Base-by-base conservation (phyloP, 1,284 basidiomycete genomes). In the Boletus sp. region DNA sequence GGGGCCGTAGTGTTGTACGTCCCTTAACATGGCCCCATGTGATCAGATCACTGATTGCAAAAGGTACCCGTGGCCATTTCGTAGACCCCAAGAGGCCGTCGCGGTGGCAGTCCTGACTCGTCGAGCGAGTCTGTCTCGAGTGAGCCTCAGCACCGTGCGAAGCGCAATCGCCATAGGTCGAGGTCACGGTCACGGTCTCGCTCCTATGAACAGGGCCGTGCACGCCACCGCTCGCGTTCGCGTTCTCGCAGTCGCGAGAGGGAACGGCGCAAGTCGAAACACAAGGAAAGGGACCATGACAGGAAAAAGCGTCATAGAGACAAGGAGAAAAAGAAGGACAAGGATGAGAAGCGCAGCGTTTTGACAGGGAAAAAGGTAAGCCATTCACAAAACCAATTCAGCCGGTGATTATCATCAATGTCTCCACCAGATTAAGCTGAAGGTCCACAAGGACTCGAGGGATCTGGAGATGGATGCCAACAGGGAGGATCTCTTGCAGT, bases 401-500 rank as follows among this genome's bases (percentile, higher is more conserved):
- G 4, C 23, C 1, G 37, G n/a, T 9, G 7, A 9, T 40, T 38
- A 21, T 44, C 53, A 48, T 55, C 53, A n/a, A 52, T 23, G 3
- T 2, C 37, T 8, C 58, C 56, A 17, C 46, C 48, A 86, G 84
- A 86, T 86, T 60, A 86, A 86, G 68, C 68, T 86, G 47, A 86
- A 84, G 67, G 81, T 86, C 6, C 83, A 81, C 74, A 85, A 82
- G 66, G 81, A 83, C 52, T 81, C 80, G 44, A 80, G 73, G 30
- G 84, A 86, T 62, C 70, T 80, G 52, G 82, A 83, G 67, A 74
- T 83, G 65, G 84, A 86, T 65, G 79, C 77, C 35, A 86, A 85
- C 60, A 76, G 84, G 49, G 69, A 80, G 70, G 76, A 82, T 66
- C 68, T 86, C 52, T 64, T 86, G 25, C 74, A 79, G 64, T 86